phyloP scores from a whole-genome alignment of 1,284 basidiomycete species.

The Rhodotorula sp. region DNA sequence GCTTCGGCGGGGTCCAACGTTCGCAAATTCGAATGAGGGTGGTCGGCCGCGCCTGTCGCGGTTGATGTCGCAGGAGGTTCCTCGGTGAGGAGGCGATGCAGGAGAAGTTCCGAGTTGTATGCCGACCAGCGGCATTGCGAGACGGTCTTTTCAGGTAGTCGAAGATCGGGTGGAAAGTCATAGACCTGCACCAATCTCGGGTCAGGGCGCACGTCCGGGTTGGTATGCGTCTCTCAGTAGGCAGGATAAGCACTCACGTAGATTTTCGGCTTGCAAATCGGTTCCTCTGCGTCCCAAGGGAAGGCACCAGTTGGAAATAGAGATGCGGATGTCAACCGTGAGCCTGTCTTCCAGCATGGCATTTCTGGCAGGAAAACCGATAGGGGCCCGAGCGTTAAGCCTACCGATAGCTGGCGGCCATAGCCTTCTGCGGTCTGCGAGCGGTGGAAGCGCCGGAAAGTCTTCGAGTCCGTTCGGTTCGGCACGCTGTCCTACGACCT shows the following conservation, averaged over 20 bases:
- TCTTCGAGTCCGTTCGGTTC: neutral
- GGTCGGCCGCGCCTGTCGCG: neutral
- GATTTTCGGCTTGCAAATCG: slow-evolving; percentile 28
- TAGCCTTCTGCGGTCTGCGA: slow-evolving; percentile 20
- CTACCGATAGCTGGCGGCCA: slow-evolving; percentile 33
- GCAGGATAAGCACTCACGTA: neutral
- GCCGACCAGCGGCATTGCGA: slow-evolving; percentile 39
- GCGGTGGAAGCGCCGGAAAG: slow-evolving; percentile 22
- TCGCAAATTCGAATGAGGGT: slow-evolving; percentile 2
- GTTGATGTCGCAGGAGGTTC: neutral
- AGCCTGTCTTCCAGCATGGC: too few relatives aligned
- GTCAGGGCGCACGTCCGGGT: too few relatives aligned
- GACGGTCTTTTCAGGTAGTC: slow-evolving; percentile 17
- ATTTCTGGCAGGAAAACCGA: too few relatives aligned
- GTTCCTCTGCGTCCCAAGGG: slow-evolving; percentile 3
- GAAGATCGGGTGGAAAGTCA: slow-evolving; percentile 25
- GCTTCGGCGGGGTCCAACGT: slow-evolving; percentile 24
- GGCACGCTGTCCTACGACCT: neutral
- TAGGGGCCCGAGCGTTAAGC: too few relatives aligned
- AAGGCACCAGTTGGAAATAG: neutral
- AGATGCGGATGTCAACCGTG: too few relatives aligned
- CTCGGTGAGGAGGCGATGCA: slow-evolving; percentile 19
- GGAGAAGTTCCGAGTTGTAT: slow-evolving; percentile 36
- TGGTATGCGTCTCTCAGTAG: fast-evolving
- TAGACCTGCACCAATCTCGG: slow-evolving; percentile 17